phyloP scores from a whole-genome alignment of 1,139 yeast genomes.

The Scheffersomyces titani region DNA sequence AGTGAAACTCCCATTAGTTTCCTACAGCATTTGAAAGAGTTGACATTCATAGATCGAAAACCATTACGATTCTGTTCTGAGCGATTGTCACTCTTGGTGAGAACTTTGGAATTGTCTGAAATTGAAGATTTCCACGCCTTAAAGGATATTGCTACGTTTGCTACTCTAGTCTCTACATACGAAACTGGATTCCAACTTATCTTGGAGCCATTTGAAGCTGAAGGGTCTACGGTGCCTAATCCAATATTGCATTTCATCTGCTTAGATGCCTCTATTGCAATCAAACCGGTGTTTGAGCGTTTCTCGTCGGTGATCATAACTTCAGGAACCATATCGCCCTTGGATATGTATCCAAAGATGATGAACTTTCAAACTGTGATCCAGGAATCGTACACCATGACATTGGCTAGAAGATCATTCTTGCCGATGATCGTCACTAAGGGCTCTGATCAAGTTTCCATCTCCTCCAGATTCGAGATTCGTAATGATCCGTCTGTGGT shows the following conservation, averaged over 20 bases:
- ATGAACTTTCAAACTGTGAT: conserved; percentile 90
- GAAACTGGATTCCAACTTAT: conserved; percentile 91
- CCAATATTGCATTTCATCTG: conserved; percentile 95
- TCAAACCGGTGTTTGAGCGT: conserved; percentile 92
- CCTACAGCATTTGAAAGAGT: conserved; percentile 85
- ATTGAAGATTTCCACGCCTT: conserved; percentile 91
- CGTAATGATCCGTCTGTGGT: conserved; percentile 98
- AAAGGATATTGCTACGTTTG: conserved; percentile 95
- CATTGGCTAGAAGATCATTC: conserved; percentile 87
- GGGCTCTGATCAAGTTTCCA: conserved; percentile 97
- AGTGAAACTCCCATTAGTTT: conserved; percentile 96
- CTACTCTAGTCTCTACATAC: conserved; percentile 92
- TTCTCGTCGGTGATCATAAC: conserved; percentile 95
- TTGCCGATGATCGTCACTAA: conserved; percentile 95
- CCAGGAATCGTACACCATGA: conserved; percentile 95
- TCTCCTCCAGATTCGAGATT: conserved; percentile 93
- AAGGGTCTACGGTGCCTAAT: conserved; percentile 95
- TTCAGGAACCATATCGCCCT: conserved; percentile 96
- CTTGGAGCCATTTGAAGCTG: conserved; percentile 94
- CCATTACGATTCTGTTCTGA: conserved; percentile 93
- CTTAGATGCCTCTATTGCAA: conserved; percentile 96
- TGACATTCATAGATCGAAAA: conserved; percentile 88
- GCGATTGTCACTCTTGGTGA: conserved; percentile 78
- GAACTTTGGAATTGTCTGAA: conserved; percentile 84
- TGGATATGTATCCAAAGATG: conserved; percentile 99